Evolutionary conservation across 352 stramenopile species (phyloP), one percentile per base, ranked within the genome.

Genomic region (Pythium aphanidermatum): DNA sequence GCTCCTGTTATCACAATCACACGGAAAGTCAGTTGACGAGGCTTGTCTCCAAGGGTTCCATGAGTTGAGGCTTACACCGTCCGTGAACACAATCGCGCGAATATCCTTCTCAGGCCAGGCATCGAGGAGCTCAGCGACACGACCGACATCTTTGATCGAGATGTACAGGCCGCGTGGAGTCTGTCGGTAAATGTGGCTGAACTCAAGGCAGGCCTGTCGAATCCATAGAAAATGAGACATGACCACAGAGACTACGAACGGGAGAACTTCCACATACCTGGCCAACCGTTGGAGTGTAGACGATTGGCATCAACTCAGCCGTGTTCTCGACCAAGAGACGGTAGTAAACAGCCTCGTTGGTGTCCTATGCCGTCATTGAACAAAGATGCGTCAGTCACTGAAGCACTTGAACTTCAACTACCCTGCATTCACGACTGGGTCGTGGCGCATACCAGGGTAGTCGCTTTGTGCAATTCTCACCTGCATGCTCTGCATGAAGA

Each of bases 211-310:
- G 21, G 71, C 83, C 42, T 63, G 31, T 21, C n/a, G 11, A n/a
- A n/a, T n/a, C n/a, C n/a, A n/a, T n/a, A n/a, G 3, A 25, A 42
- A 20, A 28, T 21, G 25, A n/a, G 7, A 32, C 16, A 19, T 16
- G 17, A 17, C n/a, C n/a, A n/a, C n/a, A n/a, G n/a, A n/a, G n/a
- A n/a, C n/a, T n/a, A n/a, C n/a, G n/a, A n/a, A n/a, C n/a, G n/a
- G n/a, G n/a, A n/a, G n/a, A n/a, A n/a, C n/a, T n/a, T n/a, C n/a
- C n/a, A 34, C 51, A n/a, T 2, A 59, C 51, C 51, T 97, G 84
- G 33, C 95, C 95, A 0, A 99, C 96, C 3, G 93, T 98, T 13
- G 96, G 96, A 6, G 96, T 99, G 70, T 99, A 99, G 47, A 98
- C 95, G 27, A 98, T 83, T 7, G 96, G 96, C 72, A 97, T 95